Percentiles rank a stretch among this genome's conserved stretches.
Conservation (phyloP, 2,329 filamentous ascomycete species). For the Fusarium fracticaudum region DNA sequence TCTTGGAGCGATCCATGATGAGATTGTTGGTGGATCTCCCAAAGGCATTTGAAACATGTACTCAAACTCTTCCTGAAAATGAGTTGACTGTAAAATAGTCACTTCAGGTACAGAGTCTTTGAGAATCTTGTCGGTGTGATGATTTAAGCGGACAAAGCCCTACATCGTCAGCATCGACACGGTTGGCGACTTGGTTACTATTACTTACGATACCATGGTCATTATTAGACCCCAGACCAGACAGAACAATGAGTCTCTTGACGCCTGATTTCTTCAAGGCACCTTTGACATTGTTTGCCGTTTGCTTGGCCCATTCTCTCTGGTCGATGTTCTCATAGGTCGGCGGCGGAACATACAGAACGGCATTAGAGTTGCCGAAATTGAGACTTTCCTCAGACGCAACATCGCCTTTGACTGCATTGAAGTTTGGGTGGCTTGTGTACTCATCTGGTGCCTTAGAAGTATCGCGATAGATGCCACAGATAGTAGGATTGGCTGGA, state of each 20-base stretch:
- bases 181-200: rapidly evolving
- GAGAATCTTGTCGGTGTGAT: constrained; percentile 30
- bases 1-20: constrained; percentile 38
- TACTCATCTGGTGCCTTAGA: constrained; percentile 45
- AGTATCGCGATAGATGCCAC: constrained; percentile 44
- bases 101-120: constrained; percentile 23
- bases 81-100: constrained; percentile 29
- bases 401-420: constrained; percentile 43
- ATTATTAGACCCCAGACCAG: constrained; percentile 44
- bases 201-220: constrained; percentile 41
- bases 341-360: constrained; percentile 48
- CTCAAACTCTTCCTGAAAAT: constrained; percentile 36
- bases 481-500: constrained; percentile 27
- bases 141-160: constrained; percentile 39
- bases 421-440: constrained; percentile 37
- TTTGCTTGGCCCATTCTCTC: constrained; percentile 32
- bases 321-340: constrained; percentile 38
- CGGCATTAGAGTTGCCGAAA: constrained; percentile 42
- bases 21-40: constrained; percentile 33
- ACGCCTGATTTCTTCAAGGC: constrained; percentile 27
- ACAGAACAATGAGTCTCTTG: constrained; percentile 37
- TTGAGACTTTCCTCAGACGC: constrained; percentile 35
- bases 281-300: constrained; percentile 38
- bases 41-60: constrained; percentile 26
- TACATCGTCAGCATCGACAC: background rate